Conservation (phyloP, 805 yeast species). For the Pichia eremophila region DNA sequence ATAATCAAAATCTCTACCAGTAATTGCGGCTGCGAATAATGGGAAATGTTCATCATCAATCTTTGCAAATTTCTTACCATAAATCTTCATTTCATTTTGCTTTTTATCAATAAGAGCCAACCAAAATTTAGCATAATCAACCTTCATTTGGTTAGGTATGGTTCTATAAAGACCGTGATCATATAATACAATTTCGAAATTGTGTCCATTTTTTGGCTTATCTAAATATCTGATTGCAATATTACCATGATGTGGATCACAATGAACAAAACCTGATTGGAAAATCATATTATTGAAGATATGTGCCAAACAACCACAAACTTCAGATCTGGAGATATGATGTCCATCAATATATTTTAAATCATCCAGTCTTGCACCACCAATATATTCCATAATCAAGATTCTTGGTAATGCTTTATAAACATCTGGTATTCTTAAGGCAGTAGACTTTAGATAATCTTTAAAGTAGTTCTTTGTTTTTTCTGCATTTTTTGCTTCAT, state of each 20-base stretch:
- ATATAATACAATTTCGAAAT: constrained; percentile 84
- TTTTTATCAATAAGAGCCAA: constrained; percentile 71
- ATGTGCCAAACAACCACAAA: constrained; percentile 78
- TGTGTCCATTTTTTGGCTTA: constrained; percentile 35
- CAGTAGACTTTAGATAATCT: constrained; percentile 49
- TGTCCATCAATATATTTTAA: constrained; percentile 51
- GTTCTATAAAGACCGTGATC: constrained; percentile 93
- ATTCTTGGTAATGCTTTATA: constrained; percentile 58
- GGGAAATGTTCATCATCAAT: constrained; percentile 71
- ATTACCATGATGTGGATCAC: constrained; percentile 98
- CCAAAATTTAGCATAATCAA: constrained; percentile 90
- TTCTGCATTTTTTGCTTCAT: constrained; percentile 76
- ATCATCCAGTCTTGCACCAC: constrained; percentile 80
- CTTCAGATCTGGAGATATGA: constrained; percentile 64
- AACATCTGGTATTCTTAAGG: constrained; percentile 70
- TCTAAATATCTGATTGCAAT: constrained; percentile 60
- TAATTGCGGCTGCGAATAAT: constrained; percentile 84
- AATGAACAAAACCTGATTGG: constrained; percentile 85
- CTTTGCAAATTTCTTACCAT: constrained; percentile 73
- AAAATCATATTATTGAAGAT: constrained; percentile 93
- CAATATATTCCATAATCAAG: constrained; percentile 77
- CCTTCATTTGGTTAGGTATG: constrained; percentile 65
- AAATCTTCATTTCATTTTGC: constrained; percentile 52
- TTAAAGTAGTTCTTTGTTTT: constrained; percentile 62
- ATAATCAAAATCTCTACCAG: constrained; percentile 82